These are phyloP conservation scores for Babesia sp. DNA, from an alignment of 169 alveolate species.

Conservation along the genomic window DNA sequence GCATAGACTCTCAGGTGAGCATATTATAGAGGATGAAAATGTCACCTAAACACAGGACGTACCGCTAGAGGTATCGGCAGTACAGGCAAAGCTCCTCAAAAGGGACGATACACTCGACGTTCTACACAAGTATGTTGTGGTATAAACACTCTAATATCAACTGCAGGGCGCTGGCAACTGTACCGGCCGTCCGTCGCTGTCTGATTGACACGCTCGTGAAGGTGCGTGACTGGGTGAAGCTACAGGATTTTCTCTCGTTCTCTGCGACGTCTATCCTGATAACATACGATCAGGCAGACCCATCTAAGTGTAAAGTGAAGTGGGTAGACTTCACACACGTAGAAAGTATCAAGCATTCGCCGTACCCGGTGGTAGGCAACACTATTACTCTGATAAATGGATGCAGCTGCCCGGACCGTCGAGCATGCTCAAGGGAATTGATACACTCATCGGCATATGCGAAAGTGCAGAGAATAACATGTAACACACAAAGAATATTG, in stretches of 20 bases:
- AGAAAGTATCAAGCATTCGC: constrained; percentile 26
- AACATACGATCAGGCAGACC: constrained; percentile 45
- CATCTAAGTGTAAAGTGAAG: constrained; percentile 16
- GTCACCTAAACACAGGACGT: constrained; percentile 12
- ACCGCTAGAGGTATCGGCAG: constrained; percentile 22
- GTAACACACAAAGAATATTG: not conserved
- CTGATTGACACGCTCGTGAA: constrained; percentile 8
- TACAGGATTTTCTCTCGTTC: constrained; percentile 51
- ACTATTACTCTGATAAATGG: not conserved
- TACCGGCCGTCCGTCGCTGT: constrained; percentile 12
- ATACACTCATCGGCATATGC: constrained; percentile 30
- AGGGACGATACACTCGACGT: constrained; percentile 38
- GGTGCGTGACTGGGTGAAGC: constrained; percentile 40
- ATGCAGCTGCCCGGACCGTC: constrained; percentile 35
- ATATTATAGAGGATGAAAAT: no score
- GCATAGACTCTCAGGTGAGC: not conserved
- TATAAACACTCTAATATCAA: not conserved
- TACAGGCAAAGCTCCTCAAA: constrained; percentile 43
- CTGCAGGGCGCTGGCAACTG: constrained; percentile 11
- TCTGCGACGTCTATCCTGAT: constrained; percentile 62
- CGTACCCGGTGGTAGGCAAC: constrained; percentile 7
- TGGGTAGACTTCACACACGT: constrained; percentile 71
- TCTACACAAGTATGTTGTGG: constrained; percentile 16
- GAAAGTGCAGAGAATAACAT: not conserved
- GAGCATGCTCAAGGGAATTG: constrained; percentile 58